These are phyloP conservation scores for Exophiala sideris DNA, from an alignment of 2,329 filamentous ascomycete species.

Conservation along the genomic window DNA sequence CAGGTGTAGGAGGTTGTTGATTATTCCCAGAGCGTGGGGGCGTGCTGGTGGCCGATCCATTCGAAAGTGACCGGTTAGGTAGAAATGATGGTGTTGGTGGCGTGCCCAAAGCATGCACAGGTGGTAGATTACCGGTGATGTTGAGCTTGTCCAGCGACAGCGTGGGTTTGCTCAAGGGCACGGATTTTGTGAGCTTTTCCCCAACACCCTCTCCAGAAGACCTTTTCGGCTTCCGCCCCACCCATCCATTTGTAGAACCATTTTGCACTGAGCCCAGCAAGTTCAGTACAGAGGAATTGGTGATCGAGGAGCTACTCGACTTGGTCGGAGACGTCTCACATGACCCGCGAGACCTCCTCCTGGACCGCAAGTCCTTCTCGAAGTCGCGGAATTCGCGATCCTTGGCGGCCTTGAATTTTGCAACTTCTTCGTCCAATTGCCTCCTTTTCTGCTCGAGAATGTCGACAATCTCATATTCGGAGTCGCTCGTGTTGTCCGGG, in stretches of 20 bases:
- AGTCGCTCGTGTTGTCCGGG: conserved; percentile 22
- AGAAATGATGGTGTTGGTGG: conserved; percentile 17
- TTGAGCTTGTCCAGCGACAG: conserved; percentile 25
- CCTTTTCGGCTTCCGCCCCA: conserved; percentile 9
- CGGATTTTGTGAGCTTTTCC: conserved; percentile 15
- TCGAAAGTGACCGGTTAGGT: conserved; percentile 3
- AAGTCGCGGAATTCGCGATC: conserved; percentile 30
- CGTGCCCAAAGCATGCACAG: conserved; percentile 13
- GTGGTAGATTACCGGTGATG: conserved; percentile 22
- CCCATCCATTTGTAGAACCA: conserved; percentile 9
- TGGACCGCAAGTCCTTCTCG: conserved; percentile 23
- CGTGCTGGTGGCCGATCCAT: conserved; percentile 1
- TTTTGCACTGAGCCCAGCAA: conserved; percentile 16
- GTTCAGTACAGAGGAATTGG: conserved; percentile 8
- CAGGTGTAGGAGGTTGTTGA: conserved; percentile 13
- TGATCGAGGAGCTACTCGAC: not conserved
- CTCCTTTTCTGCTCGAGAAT: conserved; percentile 27
- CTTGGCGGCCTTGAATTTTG: conserved; percentile 27
- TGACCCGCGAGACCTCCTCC: conserved; percentile 12
- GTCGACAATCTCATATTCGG: conserved; percentile 23
- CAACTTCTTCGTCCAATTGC: conserved; percentile 29
- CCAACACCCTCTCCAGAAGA: conserved; percentile 1
- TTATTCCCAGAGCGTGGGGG: conserved; percentile 8
- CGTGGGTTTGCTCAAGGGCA: conserved; percentile 22
- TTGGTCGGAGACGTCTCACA: conserved; percentile 4